Conservation (phyloP, 345 rosid genomes). For the Salix arbutifolia region DNA sequence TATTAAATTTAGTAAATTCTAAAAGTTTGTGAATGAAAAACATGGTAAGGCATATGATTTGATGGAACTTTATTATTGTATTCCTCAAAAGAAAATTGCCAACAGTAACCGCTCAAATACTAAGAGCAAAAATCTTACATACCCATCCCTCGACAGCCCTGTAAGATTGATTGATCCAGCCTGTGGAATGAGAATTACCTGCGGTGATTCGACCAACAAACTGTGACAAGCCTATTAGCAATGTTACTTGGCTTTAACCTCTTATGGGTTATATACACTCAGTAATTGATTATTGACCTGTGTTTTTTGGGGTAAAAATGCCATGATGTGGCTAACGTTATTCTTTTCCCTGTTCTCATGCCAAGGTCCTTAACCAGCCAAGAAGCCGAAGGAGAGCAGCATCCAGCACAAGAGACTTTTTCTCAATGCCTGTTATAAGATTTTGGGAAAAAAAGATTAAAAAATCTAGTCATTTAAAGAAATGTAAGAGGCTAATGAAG, state of each 20-base stretch:
- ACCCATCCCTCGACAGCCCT: background rate
- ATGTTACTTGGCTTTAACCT: background rate
- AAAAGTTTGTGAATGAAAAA: background rate
- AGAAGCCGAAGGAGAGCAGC: constrained; percentile 64
- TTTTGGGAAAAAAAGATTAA: background rate
- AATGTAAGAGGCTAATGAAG: background rate
- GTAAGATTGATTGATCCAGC: background rate
- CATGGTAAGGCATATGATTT: background rate
- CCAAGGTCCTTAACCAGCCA: constrained; percentile 77
- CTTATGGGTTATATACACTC: background rate
- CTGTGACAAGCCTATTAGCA: background rate
- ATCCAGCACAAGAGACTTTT: constrained; percentile 63
- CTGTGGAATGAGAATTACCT: background rate
- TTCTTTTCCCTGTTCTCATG: constrained; percentile 27
- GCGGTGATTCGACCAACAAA: background rate
- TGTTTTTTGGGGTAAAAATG: background rate
- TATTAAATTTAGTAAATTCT: background rate
- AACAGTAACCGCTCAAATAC: background rate
- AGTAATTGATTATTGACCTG: background rate
- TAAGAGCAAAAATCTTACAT: background rate
- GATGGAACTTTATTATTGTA: background rate
- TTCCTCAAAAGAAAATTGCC: background rate
- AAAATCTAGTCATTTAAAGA: background rate
- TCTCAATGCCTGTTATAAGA: constrained; percentile 57
- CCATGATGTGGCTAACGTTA: background rate